Evolutionary conservation across 164 flowering plant genomes (phyloP), one percentile per base, ranked within the genome.

Genomic region (Buxus sempervirens): DNA sequence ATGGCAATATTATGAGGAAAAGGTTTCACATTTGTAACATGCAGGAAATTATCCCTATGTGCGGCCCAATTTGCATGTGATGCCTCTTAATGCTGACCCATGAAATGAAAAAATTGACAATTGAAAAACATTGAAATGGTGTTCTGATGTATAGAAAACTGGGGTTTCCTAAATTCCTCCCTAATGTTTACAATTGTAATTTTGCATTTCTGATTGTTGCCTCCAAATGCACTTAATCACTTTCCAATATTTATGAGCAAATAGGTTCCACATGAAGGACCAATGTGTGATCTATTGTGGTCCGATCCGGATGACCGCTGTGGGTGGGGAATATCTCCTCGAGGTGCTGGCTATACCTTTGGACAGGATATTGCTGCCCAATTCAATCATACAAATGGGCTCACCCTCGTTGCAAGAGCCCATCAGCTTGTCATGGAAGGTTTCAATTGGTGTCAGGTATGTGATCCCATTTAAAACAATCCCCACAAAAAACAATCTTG

Each of bases 391-490:
- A 82, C 80, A 55, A 82, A 82, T 72, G 82, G 80, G 24, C 79
- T 82, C 56, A 64, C 78, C 27, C 83, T 80, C 25, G 70, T 82
- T 62, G 72, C 85, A 23, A 76, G 85, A 78, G 85, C 85, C 18
- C 85, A 82, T 67, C 85, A 82, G 70, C 85, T 82, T 69, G 88
- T 84, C 64, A 84, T 84, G 88, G 88, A 85, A 67, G 88, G 88
- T 48, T 85, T 63, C 70, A 82, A 82, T 62, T 82, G 83, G 85
- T 76, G 82, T 68, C 85, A 82, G 80, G 85, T 82, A 56, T 41
- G 76, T 66, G 24, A 45, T 24, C 9, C 20, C 19, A 54, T 9
- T 59, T 16, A 23, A 0, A 16, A 21, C 20, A 24, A n/a, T n/a
- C n/a, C n/a, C n/a, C n/a, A n/a, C n/a, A n/a, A n/a, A n/a, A n/a